Base-by-base conservation (phyloP, 768 basidiomycete genomes). In the Termitomyces sp. region DNA sequence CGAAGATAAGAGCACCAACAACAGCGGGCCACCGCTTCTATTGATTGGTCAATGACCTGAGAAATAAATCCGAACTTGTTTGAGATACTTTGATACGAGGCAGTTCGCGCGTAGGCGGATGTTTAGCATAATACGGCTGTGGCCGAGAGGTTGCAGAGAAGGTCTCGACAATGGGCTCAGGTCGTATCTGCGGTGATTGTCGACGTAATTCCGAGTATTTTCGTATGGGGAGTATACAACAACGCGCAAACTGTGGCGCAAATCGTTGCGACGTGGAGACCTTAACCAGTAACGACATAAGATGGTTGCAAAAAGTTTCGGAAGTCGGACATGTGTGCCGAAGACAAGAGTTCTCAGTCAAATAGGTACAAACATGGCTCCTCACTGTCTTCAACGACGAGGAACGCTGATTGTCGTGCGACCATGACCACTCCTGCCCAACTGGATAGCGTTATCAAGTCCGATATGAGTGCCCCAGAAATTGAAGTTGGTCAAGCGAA, bases 1-100 rank as follows among this genome's bases (percentile, higher is more conserved):
- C 90, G 6, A 82, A 58, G 0, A 74, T 72, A 18, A 78, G 74
- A 45, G 83, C 71, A 0, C 74, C 80, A 37, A 86, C 72, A 20
- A 84, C 66, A 22, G 77, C 66, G 0, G 89, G 88, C 88, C 89
- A 90, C 65, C 71, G 75, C 65, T 73, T 75, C 80, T 81, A 48
- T 57, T 22, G 15, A 30, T 18, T 16, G 0, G 37, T 36, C 12
- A 58, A 59, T 49, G 11, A 9, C 15, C 18, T n/a, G 16, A 46
- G 3, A 39, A 58, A 8, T 9, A 33, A 33, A n/a, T 24, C 18
- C 18, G 39, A 12, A 22, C 30, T 33, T 6, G 15, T 50, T 24
- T 31, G 47, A 42, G 11, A 22, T 54, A 76, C 77, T 70, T 75
- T 72, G 31, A 68, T 65, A 45, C 61, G 70, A 15, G 77, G 77